Percentiles rank a stretch among this genome's conserved stretches.
These are phyloP conservation scores for Solanum dulcamara DNA, from an alignment of 257 asterid genomes.

Conservation along the genomic window DNA sequence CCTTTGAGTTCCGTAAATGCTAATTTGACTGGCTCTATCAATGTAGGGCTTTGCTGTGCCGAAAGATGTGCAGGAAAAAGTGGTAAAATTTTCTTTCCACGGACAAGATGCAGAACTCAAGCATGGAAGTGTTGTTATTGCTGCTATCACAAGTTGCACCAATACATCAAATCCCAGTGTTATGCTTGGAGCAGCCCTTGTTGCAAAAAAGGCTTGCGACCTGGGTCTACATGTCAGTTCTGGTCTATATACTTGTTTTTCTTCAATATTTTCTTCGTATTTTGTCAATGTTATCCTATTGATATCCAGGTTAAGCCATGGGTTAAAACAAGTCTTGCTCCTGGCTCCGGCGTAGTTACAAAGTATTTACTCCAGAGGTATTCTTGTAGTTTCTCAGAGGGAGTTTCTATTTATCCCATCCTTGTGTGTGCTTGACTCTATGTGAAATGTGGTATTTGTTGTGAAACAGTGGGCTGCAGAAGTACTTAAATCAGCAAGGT, in stretches of 20 bases:
- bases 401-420: neutral
- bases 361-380: slow-evolving; percentile 80
- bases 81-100: slow-evolving; percentile 61
- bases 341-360: slow-evolving; percentile 92
- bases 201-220: slow-evolving; percentile 82
- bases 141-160: slow-evolving; percentile 95
- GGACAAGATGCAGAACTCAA: slow-evolving; percentile 87
- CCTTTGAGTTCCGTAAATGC: neutral
- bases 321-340: slow-evolving; percentile 95
- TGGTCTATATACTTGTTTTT: neutral
- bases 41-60: slow-evolving; percentile 92
- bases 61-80: slow-evolving; percentile 71
- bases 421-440: neutral
- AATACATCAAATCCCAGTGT: slow-evolving; percentile 98
- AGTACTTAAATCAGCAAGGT: slow-evolving; percentile 81
- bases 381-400: neutral
- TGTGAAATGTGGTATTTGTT: neutral
- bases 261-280: neutral
- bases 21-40: neutral
- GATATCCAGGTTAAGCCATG: slow-evolving; percentile 82
- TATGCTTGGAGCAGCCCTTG: slow-evolving; percentile 95
- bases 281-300: neutral
- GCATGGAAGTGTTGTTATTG: slow-evolving; percentile 94
- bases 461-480: slow-evolving; percentile 66
- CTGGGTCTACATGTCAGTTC: slow-evolving; percentile 62